Evolutionary conservation across 2,329 filamentous ascomycete species (phyloP).

Genomic region (Botryotinia globosa): DNA sequence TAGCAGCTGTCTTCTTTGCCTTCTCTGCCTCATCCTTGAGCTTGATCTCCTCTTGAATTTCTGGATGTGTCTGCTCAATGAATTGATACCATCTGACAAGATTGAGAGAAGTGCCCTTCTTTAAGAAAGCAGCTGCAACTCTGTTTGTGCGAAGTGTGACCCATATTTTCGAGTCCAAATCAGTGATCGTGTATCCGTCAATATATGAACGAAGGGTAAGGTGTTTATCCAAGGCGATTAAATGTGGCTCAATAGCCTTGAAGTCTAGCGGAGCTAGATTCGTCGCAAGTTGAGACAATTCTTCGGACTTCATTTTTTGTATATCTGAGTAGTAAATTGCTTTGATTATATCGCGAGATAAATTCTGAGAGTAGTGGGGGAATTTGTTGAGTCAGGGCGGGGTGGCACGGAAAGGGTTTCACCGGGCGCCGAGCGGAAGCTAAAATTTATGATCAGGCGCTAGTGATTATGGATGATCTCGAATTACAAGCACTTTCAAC

Average conservation of each 20-base stretch:
- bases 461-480: slow-evolving; percentile 14
- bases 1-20: slow-evolving; percentile 65
- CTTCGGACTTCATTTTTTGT: slow-evolving; percentile 52
- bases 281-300: slow-evolving; percentile 51
- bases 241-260: slow-evolving; percentile 72
- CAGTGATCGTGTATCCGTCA: slow-evolving; percentile 73
- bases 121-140: slow-evolving; percentile 76
- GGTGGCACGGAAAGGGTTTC: slow-evolving; percentile 21
- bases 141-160: slow-evolving; percentile 78
- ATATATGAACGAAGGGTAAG: slow-evolving; percentile 84
- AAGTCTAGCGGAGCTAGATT: slow-evolving; percentile 65
- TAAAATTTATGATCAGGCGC: slow-evolving; percentile 15
- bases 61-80: slow-evolving; percentile 76
- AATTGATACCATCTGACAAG: slow-evolving; percentile 84
- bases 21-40: slow-evolving; percentile 65
- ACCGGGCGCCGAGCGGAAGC: slow-evolving; percentile 19
- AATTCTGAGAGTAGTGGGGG: slow-evolving; percentile 27
- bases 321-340: slow-evolving; percentile 8
- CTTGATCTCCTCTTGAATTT: slow-evolving; percentile 70
- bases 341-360: slow-evolving; percentile 16
- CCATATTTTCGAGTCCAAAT: slow-evolving; percentile 81
- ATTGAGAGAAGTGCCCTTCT: slow-evolving; percentile 73
- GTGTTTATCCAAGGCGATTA: slow-evolving; percentile 80
- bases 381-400: slow-evolving; percentile 15
- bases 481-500: slow-evolving; percentile 2